Percentiles rank a stretch among this genome's conserved stretches.
phyloP scores from a whole-genome alignment of 768 basidiomycete species.

The Rhodosporidiobolus odoratus region DNA sequence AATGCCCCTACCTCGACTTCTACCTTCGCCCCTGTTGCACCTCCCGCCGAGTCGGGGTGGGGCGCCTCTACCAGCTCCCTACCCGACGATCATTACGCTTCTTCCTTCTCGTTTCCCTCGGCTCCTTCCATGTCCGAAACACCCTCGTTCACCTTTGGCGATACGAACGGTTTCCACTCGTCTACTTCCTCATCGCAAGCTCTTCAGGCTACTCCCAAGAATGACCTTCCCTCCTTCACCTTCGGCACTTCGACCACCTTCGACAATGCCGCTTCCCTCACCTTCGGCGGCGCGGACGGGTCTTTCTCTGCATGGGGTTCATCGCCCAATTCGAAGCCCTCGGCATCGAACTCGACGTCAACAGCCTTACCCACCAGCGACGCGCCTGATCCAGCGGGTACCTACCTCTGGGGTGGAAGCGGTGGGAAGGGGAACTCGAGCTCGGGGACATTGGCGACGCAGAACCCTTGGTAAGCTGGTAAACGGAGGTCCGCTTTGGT shows the following conservation, averaged over 20 bases:
- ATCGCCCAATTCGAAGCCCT: neutral
- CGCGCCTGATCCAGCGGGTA: slow-evolving; percentile 8
- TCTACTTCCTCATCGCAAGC: neutral
- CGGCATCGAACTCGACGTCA: neutral
- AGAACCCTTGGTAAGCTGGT: slow-evolving; percentile 38
- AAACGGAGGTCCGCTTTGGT: too few species aligned
- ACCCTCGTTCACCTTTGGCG: slow-evolving; percentile 21
- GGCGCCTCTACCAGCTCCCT: slow-evolving; percentile 1
- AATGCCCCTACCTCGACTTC: neutral
- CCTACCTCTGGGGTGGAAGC: slow-evolving; percentile 20
- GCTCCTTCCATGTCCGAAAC: neutral
- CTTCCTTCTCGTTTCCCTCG: slow-evolving; percentile 19
- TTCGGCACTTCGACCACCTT: slow-evolving; percentile 7
- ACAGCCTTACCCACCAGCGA: neutral
- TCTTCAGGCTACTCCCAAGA: too few species aligned
- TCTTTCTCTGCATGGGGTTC: neutral
- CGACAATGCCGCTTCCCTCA: slow-evolving; percentile 6
- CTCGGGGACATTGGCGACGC: slow-evolving; percentile 11
- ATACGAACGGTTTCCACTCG: slow-evolving; percentile 22
- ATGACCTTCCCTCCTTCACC: slow-evolving; percentile 11
- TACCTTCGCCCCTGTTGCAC: neutral
- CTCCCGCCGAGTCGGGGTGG: slow-evolving; percentile 11
- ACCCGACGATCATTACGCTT: slow-evolving; percentile 22
- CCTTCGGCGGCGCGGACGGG: slow-evolving; percentile 12
- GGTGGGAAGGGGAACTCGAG: neutral